Percentiles rank a stretch among this genome's conserved stretches.
Evolutionary conservation across 345 rosid genomes (phyloP).

Genomic region (Melaleuca alternifolia): DNA sequence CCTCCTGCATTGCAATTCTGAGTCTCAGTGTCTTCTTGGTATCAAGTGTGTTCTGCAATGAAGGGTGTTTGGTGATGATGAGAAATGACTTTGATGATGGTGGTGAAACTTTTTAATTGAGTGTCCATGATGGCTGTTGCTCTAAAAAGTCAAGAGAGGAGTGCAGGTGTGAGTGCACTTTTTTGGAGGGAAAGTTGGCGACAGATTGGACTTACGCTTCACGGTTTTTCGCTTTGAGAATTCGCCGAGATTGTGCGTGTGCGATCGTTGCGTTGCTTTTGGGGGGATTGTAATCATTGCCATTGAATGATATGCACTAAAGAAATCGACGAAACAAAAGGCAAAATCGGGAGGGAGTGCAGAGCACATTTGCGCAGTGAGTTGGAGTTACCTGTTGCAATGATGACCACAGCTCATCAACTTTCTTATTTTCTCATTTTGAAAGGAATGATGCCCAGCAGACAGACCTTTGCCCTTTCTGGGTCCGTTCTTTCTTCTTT

Average conservation of each 20-base stretch:
- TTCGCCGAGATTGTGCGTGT: neutral
- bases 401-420: neutral
- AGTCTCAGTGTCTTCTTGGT: neutral
- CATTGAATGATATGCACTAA: neutral
- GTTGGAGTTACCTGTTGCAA: neutral
- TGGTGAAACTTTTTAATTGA: conserved; percentile 1
- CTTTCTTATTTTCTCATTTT: neutral
- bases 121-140: conserved; percentile 4
- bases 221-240: neutral
- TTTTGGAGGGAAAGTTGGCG: conserved; percentile 38
- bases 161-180: conserved; percentile 31
- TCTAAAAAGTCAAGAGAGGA: conserved; percentile 15
- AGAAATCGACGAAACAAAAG: neutral
- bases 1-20: neutral
- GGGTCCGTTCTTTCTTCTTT: neutral
- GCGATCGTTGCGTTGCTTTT: conserved; percentile 41
- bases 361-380: neutral
- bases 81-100: neutral
- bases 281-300: conserved; percentile 38
- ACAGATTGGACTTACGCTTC: neutral
- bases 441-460: neutral
- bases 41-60: conserved; percentile 3
- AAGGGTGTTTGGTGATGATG: neutral
- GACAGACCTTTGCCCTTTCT: neutral
- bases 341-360: neutral